Conservation (phyloP, 2,329 filamentous ascomycete species). For the Aureobasidium sp. region DNA sequence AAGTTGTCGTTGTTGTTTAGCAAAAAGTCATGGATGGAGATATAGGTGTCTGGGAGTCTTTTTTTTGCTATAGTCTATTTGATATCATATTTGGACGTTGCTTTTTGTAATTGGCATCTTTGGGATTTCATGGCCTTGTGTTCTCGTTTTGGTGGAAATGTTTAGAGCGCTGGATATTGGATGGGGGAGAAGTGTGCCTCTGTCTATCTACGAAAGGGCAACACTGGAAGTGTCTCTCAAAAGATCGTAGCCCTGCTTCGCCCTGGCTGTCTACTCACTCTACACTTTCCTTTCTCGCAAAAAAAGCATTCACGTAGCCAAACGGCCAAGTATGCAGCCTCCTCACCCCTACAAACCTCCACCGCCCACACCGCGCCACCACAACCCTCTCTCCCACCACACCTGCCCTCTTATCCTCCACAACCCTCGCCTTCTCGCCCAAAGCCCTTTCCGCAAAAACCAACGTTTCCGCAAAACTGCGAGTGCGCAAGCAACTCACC, state of each 20-base stretch:
- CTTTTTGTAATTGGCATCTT: neutral
- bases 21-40: neutral
- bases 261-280: neutral
- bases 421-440: slow-evolving; percentile 39
- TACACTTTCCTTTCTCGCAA: slow-evolving; percentile 24
- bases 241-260: neutral
- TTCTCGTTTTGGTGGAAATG: too few relatives aligned
- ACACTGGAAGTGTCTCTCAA: too few relatives aligned
- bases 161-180: too few relatives aligned
- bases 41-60: neutral
- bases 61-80: neutral
- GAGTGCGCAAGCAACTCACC: slow-evolving; percentile 59
- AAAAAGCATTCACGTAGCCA: slow-evolving; percentile 42
- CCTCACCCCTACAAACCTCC: slow-evolving; percentile 36
- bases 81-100: neutral
- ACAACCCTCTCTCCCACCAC: slow-evolving; percentile 35
- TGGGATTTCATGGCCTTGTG: too few relatives aligned
- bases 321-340: slow-evolving; percentile 42
- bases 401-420: slow-evolving; percentile 19
- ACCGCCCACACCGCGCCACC: slow-evolving; percentile 27
- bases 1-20: neutral
- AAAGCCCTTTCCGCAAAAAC: slow-evolving; percentile 42
- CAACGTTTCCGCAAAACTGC: slow-evolving; percentile 60
- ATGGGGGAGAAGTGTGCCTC: too few relatives aligned
- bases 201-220: too few relatives aligned